These are phyloP conservation scores for Sicyos baderoa DNA, from an alignment of 306 rosid species.

Conservation along the genomic window DNA sequence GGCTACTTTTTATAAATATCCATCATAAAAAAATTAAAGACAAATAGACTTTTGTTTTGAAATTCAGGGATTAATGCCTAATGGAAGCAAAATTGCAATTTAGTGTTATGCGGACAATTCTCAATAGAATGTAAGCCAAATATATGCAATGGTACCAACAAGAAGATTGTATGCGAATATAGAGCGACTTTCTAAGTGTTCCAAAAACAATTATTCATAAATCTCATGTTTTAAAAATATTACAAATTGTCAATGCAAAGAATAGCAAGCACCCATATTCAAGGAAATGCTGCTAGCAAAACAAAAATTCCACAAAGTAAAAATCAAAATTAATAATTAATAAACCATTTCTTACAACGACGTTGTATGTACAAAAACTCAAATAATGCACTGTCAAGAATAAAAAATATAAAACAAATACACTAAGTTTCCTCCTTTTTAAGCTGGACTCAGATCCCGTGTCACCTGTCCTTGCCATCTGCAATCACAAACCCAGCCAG, in stretches of 20 bases:
- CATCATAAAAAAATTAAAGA: no score
- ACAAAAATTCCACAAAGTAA: constrained; percentile 22
- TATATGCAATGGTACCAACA: no score
- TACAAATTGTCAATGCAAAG: constrained; percentile 33
- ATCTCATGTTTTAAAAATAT: constrained; percentile 1
- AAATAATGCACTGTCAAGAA: background rate
- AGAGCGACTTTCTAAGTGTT: background rate
- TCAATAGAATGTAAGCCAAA: no score
- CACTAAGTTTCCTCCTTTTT: constrained; percentile 22
- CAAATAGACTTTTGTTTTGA: no score
- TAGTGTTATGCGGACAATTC: no score
- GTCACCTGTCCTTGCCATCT: constrained; percentile 99
- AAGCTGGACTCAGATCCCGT: constrained; percentile 61
- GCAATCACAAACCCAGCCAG: constrained; percentile 28
- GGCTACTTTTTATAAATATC: no score
- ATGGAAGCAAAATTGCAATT: no score
- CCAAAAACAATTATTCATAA: background rate
- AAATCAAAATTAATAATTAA: constrained; percentile 21
- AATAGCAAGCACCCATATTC: constrained; percentile 38
- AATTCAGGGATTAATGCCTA: no score
- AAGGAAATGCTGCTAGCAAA: constrained; percentile 26
- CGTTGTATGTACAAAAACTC: constrained; percentile 10
- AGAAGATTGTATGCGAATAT: no score
- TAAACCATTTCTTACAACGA: constrained; percentile 16
- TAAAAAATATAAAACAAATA: constrained; percentile 28